Conservation (phyloP, 768 basidiomycete species). For the Pisolithus tinctorius region DNA sequence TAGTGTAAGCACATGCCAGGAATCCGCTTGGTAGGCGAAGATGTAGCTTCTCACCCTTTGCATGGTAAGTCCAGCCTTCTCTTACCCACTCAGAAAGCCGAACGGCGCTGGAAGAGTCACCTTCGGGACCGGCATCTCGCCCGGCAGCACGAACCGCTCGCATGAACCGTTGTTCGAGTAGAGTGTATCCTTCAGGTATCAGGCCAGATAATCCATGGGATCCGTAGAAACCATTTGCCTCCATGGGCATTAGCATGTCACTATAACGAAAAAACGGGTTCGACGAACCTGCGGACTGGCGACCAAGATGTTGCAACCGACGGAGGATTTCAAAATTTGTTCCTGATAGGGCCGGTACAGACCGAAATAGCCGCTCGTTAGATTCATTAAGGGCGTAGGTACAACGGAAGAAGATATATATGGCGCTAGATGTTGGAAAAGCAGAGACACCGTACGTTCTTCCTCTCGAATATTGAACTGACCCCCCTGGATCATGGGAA, state of each 20-base stretch:
- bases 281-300: constrained; percentile 73
- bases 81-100: constrained; percentile 83
- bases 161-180: constrained; percentile 83
- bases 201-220: constrained; percentile 86
- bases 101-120: constrained; percentile 39
- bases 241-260: constrained; percentile 1
- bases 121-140: constrained; percentile 19
- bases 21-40: background rate
- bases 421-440: constrained; percentile 48
- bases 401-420: constrained; percentile 1
- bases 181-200: constrained; percentile 93
- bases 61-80: constrained; percentile 95
- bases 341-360: constrained; percentile 76
- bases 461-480: constrained; percentile 85
- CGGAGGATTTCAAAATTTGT: constrained; percentile 51
- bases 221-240: constrained; percentile 96
- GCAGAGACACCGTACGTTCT: constrained; percentile 50
- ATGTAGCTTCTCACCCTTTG: constrained; percentile 63
- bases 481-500: constrained; percentile 86
- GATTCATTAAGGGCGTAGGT: constrained; percentile 51
- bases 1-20: background rate
- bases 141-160: constrained; percentile 46
- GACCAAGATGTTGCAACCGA: constrained; percentile 68
- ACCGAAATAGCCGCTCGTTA: constrained; percentile 96
- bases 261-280: background rate